Base-by-base conservation (phyloP, 768 basidiomycete species). In the Tulasnella calospora region DNA sequence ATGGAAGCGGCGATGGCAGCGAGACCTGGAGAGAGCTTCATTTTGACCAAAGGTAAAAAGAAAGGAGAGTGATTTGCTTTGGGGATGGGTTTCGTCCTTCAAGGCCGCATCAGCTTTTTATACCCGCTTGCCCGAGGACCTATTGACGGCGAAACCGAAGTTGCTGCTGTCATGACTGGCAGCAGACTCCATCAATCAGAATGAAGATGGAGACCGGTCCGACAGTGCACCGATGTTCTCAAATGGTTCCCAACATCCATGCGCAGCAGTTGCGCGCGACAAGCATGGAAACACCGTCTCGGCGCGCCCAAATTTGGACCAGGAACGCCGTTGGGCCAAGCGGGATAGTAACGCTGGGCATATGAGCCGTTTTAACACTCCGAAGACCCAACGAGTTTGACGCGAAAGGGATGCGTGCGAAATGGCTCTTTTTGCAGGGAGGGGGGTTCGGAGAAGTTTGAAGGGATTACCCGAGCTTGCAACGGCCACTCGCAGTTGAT, bases 21-120 rank as follows among this genome's bases (percentile, higher is more conserved):
- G n/a, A 75, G 74, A 1, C 74, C 74, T 19, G 74, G 15, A 46
- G 74, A 57, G 74, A 75, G 74, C 74, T 75, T 75, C 74, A 75
- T 75, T 47, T 51, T 55, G 23, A 10, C 47, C 38, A 27, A 41
- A 76, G 44, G 13, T 12, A 44, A 3, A 46, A 23, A 30, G 5
- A 67, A 67, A 67, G 21, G 61, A 67, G 61, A 33, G 61, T 27
- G 27, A 5, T 3, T 67, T 67, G 61, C 30, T 17, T 67, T 35
- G 30, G 21, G 61, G 10, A 15, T 67, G 61, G 30, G 30, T 4
- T 23, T 67, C 61, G 33, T 19, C 61, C 27, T 67, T 35, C 27
- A 67, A 40, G 38, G 30, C 61, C 61, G 6, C 10, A 10, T 27
- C 17, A 13, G 13, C 61, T 13, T 67, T 67, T 67, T 67, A 67